Evolutionary conservation across 2,329 filamentous ascomycete species (phyloP).

Genomic region (Claviceps sp.): DNA sequence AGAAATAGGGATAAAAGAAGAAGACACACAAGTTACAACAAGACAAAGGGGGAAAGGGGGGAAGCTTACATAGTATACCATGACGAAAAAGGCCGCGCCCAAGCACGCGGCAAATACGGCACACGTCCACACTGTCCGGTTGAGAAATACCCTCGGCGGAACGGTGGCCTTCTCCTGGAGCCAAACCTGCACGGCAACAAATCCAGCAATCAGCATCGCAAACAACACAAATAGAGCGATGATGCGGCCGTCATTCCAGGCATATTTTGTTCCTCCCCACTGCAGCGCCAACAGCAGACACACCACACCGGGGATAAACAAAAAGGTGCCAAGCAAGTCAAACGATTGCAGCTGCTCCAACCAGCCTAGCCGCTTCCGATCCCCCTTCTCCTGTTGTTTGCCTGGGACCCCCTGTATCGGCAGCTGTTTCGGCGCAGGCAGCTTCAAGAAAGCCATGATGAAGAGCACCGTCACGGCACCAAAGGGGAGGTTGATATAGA

Average conservation of each 20-base stretch:
- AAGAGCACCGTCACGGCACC: constrained; percentile 20
- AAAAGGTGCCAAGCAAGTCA: constrained; percentile 15
- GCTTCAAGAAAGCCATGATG: constrained; percentile 13
- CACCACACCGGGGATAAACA: constrained; percentile 25
- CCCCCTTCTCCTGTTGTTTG: constrained; percentile 1
- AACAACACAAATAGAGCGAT: constrained; percentile 6
- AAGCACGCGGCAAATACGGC: constrained; percentile 13
- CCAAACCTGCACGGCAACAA: constrained; percentile 23
- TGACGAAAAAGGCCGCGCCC: constrained; percentile 9
- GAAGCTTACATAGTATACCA: constrained; percentile 8
- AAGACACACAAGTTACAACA: constrained; percentile 4
- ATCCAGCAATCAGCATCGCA: constrained; percentile 4
- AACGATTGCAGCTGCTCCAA: constrained; percentile 3
- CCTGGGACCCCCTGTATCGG: neutral
- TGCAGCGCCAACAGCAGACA: constrained; percentile 37
- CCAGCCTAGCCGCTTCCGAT: constrained; percentile 4
- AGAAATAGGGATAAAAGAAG: constrained; percentile 8
- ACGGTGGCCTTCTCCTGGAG: constrained; percentile 11
- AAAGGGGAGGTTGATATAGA: constrained; percentile 27
- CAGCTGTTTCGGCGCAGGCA: constrained; percentile 1
- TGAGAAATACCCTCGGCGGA: constrained; percentile 5
- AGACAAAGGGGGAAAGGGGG: neutral
- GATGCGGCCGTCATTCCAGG: constrained; percentile 9
- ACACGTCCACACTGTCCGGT: constrained; percentile 14
- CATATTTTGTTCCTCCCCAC: constrained; percentile 29